These are phyloP conservation scores for Medicago ruthenica DNA, from an alignment of 306 rosid genomes.

Conservation along the genomic window DNA sequence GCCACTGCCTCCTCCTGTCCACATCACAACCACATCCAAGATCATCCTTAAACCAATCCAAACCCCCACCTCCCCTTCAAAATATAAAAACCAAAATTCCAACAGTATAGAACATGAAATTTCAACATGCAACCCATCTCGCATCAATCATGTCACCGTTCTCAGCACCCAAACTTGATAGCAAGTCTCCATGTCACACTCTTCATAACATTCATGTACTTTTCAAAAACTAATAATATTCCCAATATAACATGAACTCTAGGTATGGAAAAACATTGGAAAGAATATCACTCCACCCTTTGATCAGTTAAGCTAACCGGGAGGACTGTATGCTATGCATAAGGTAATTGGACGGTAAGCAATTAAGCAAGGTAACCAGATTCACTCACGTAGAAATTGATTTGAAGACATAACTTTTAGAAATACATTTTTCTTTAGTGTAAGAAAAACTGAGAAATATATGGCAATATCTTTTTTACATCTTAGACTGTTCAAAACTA, in stretches of 20 bases:
- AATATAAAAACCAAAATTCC: constrained; percentile 67
- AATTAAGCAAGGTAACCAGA: too few relatives aligned
- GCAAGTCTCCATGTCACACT: constrained; percentile 53
- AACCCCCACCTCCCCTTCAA: constrained; percentile 81
- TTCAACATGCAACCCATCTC: constrained; percentile 69
- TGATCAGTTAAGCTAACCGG: constrained; percentile 34
- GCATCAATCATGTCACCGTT: constrained; percentile 57
- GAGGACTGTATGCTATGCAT: constrained; percentile 8
- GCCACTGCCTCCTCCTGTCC: constrained; percentile 95
- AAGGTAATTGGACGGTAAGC: too few relatives aligned
- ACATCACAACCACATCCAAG: constrained; percentile 94
- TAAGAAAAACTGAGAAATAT: neutral
- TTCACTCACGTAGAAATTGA: constrained; percentile 3
- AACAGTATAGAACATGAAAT: constrained; percentile 62
- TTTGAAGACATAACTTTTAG: constrained; percentile 7
- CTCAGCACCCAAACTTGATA: constrained; percentile 58
- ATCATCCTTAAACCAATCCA: constrained; percentile 85
- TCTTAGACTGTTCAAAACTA: neutral
- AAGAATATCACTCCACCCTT: constrained; percentile 41
- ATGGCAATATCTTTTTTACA: neutral
- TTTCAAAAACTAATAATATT: constrained; percentile 39
- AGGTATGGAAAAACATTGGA: constrained; percentile 6
- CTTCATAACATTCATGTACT: constrained; percentile 53
- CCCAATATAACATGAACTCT: constrained; percentile 37
- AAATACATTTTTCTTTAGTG: neutral